A percentile compares a stretch with the other conserved stretches of the same genome.
Conservation (phyloP, 352 stramenopile genomes). For the Halophytophthora polymorphica region DNA sequence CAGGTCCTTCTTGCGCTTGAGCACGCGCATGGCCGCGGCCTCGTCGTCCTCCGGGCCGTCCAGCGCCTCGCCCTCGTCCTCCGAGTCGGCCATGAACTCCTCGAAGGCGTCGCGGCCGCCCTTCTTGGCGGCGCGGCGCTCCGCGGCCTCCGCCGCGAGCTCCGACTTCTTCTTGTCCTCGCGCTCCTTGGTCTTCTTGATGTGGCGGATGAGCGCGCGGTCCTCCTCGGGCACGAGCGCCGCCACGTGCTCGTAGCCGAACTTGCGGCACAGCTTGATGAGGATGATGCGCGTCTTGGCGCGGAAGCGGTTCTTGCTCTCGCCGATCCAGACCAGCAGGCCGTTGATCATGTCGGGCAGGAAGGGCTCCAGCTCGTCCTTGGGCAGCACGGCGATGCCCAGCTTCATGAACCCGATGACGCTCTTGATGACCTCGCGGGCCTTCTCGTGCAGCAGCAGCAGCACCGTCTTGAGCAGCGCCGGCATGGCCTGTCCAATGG, state of each 20-base stretch:
- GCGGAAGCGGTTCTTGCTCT: constrained; percentile 94
- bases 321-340: constrained; percentile 91
- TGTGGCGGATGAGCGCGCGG: constrained; percentile 91
- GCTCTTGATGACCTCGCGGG: constrained; percentile 95
- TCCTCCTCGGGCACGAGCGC: constrained; percentile 89
- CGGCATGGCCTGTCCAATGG: constrained; percentile 78
- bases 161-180: constrained; percentile 88
- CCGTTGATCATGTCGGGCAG: constrained; percentile 91
- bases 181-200: constrained; percentile 94
- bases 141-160: constrained; percentile 40
- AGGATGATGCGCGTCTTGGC: constrained; percentile 95
- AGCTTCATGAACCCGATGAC: constrained; percentile 96
- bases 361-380: constrained; percentile 88
- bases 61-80: constrained; percentile 78
- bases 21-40: constrained; percentile 77
- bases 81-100: constrained; percentile 79
- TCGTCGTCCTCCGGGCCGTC: constrained; percentile 49
- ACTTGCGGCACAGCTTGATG: constrained; percentile 94
- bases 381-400: constrained; percentile 87
- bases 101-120: constrained; percentile 60
- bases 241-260: constrained; percentile 90
- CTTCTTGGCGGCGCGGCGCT: constrained; percentile 43
- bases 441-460: constrained; percentile 92
- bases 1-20: constrained; percentile 78
- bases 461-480: constrained; percentile 91